phyloP scores from a whole-genome alignment of 768 basidiomycete species.

The Lactarius quietus region DNA sequence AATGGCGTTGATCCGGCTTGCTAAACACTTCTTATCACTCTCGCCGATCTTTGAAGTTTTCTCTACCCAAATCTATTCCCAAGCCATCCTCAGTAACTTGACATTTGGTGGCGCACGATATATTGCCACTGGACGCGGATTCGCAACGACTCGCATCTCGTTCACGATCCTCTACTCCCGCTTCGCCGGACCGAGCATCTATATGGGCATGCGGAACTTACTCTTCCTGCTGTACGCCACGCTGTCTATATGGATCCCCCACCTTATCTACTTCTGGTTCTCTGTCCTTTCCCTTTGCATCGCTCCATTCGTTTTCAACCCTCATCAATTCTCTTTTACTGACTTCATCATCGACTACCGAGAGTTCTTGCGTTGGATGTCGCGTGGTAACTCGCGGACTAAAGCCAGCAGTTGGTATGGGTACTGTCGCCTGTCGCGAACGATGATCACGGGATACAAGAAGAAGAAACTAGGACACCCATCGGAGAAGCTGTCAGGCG shows the following conservation, averaged over 20 bases:
- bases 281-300: slow-evolving; percentile 93
- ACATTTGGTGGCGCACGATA: slow-evolving; percentile 98
- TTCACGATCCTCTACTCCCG: slow-evolving; percentile 98
- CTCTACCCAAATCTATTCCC: slow-evolving; percentile 97
- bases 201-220: slow-evolving; percentile 95
- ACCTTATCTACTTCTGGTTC: slow-evolving; percentile 98
- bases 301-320: slow-evolving; percentile 98
- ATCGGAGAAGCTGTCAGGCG: slow-evolving; percentile 93
- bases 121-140: slow-evolving; percentile 98
- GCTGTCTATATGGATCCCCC: slow-evolving; percentile 88
- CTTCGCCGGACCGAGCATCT: slow-evolving; percentile 99
- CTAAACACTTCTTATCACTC: slow-evolving; percentile 94
- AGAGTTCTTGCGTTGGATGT: slow-evolving; percentile 99
- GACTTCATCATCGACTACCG: slow-evolving; percentile 99
- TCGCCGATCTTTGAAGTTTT: slow-evolving; percentile 99
- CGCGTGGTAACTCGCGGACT: slow-evolving; percentile 92
- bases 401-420: slow-evolving; percentile 99
- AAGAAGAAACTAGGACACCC: slow-evolving; percentile 98
- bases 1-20: slow-evolving; percentile 88
- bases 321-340: slow-evolving; percentile 96
- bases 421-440: slow-evolving; percentile 94
- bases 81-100: slow-evolving; percentile 95
- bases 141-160: slow-evolving; percentile 93
- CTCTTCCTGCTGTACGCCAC: slow-evolving; percentile 88
- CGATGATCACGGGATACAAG: slow-evolving; percentile 99